A percentile compares a stretch with the other conserved stretches of the same genome.
Conservation (phyloP, 352 stramenopile genomes). For the Peronospora belbahrii region DNA sequence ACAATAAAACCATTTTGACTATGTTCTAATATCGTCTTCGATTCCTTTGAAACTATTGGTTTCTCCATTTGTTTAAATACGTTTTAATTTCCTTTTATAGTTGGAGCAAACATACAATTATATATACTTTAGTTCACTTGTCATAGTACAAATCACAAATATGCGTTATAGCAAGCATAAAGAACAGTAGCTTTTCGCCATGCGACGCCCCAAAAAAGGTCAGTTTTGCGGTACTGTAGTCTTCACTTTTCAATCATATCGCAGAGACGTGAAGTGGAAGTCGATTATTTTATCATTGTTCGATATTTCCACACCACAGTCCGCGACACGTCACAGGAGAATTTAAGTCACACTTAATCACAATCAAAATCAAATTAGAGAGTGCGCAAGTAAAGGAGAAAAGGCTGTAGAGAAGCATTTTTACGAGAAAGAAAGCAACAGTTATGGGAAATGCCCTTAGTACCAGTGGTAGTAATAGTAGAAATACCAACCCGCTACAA, state of each 20-base stretch:
- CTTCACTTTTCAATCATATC: background rate
- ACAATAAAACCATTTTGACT: too few species aligned
- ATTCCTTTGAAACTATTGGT: background rate
- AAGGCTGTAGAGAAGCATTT: too few species aligned
- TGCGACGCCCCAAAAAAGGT: constrained; percentile 1
- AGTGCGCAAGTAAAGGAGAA: background rate
- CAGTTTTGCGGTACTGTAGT: background rate
- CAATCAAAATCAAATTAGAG: background rate
- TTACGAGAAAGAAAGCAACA: too few species aligned
- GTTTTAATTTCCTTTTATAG: background rate
- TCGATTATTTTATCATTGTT: background rate
- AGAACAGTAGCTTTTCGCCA: background rate
- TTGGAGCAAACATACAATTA: too few species aligned
- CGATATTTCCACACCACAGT: constrained; percentile 17
- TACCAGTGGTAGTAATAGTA: constrained; percentile 3
- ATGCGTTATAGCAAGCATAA: too few species aligned
- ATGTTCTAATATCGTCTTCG: background rate
- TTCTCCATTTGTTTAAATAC: too few species aligned
- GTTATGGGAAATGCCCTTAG: constrained; percentile 22
- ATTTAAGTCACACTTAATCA: constrained; percentile 1
- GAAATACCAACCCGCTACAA: background rate
- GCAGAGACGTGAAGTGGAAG: background rate
- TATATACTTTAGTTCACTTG: background rate
- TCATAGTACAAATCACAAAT: background rate
- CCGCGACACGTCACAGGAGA: constrained; percentile 17